phyloP scores from a whole-genome alignment of 2,329 filamentous ascomycete genomes.

The Didymella lethalis region DNA sequence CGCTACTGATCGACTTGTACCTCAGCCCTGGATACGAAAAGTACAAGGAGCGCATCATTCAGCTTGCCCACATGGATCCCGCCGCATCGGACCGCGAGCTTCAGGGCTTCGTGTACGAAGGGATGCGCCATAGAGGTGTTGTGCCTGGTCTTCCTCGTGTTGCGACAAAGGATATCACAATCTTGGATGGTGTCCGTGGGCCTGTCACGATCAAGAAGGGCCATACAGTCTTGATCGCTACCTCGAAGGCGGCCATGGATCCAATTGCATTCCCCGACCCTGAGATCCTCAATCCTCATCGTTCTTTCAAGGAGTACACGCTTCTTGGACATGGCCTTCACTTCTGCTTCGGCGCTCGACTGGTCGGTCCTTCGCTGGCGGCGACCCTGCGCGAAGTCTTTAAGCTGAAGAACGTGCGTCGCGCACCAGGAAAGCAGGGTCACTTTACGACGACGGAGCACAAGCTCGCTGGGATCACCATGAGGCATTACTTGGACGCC shows the following conservation, averaged over 20 bases:
- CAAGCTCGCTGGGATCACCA: slow-evolving; percentile 57
- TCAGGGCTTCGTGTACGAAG: slow-evolving; percentile 63
- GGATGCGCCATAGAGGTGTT: slow-evolving; percentile 62
- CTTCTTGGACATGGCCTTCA: slow-evolving; percentile 46
- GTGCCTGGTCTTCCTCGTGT: slow-evolving; percentile 62
- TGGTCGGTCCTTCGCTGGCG: slow-evolving; percentile 40
- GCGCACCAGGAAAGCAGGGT: slow-evolving; percentile 44
- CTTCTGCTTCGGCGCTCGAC: slow-evolving; percentile 44
- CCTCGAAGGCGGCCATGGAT: slow-evolving; percentile 51
- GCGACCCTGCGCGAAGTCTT: slow-evolving; percentile 46
- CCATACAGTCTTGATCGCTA: slow-evolving; percentile 50
- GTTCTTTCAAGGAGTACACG: slow-evolving; percentile 43
- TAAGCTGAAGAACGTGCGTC: slow-evolving; percentile 44
- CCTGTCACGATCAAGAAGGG: slow-evolving; percentile 55
- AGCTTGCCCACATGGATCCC: slow-evolving; percentile 58
- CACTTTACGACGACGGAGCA: slow-evolving; percentile 55
- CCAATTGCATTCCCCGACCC: slow-evolving; percentile 45
- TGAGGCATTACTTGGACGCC: slow-evolving; percentile 59
- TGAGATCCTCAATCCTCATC: slow-evolving; percentile 50
- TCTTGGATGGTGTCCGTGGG: slow-evolving; percentile 59
- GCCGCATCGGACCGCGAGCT: slow-evolving; percentile 65
- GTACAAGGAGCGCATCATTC: slow-evolving; percentile 61
- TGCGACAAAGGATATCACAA: slow-evolving; percentile 57
- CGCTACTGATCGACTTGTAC: slow-evolving; percentile 62
- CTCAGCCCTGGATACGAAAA: slow-evolving; percentile 59